Evolutionary conservation across 2,329 filamentous ascomycete species (phyloP), one percentile per base, ranked within the genome.

Genomic region (Colletotrichum cuscutae): DNA sequence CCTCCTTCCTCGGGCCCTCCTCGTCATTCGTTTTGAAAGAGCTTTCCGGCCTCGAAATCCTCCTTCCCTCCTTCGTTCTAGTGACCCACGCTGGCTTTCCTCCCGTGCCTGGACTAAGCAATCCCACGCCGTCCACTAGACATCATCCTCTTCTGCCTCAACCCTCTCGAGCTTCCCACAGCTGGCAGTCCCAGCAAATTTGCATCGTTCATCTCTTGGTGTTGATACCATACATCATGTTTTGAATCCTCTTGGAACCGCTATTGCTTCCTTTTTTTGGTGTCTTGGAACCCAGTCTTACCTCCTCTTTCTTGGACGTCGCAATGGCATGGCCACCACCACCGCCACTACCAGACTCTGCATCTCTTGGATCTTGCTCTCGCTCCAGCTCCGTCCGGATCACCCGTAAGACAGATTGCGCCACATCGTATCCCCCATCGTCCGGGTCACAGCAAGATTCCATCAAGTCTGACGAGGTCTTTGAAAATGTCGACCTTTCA

Each of bases 281-380:
- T 81, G 80, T 83, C 83, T 86, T 86, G 84, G 83, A 82, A 80
- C 80, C 79, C 69, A 77, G 79, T 80, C 77, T 81, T 81, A 79
- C 77, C 71, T 74, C 75, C 77, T 75, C 73, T 78, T 77, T 77
- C 76, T 79, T 76, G 75, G 75, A 72, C 72, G 72, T 65, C 75
- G 78, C 59, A 73, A 85, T 85, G 83, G 80, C 82, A 65, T 77
- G 79, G 69, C 76, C 66, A 73, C 37, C 37, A 42, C 37, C 35
- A 42, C 35, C 77, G 15, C 35, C 37, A 42, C 37, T 15, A 42
- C 71, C 77, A 70, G 77, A 80, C 58, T 71, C 77, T 24, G 73
- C 80, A 68, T 78, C 81, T 74, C 78, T 80, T 70, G 76, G 71
- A 72, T 76, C 79, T 49, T 78, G 74, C 72, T 80, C 81, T 61